A percentile compares a stretch with the other conserved stretches of the same genome.
Conservation (phyloP, 2,329 filamentous ascomycete species). For the Pseudogymnoascus sp. region DNA sequence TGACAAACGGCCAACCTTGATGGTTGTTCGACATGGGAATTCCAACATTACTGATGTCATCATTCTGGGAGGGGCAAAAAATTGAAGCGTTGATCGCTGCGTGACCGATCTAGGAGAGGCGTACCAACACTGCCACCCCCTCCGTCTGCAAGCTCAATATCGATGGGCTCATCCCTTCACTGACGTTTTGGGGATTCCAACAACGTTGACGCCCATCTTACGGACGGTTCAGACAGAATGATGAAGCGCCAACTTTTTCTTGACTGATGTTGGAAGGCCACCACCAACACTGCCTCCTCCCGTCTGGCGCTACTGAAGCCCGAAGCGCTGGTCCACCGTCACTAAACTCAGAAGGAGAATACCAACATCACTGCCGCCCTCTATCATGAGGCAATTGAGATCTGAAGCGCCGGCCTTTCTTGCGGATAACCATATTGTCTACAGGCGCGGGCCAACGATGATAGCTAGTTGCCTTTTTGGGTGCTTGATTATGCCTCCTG, state of each 20-base stretch:
- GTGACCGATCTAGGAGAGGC: neutral
- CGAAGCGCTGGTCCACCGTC: neutral
- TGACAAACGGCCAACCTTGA: neutral
- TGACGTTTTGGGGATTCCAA: neutral
- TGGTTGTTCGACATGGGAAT: neutral
- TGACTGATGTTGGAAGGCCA: neutral
- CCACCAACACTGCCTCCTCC: neutral
- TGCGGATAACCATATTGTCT: neutral
- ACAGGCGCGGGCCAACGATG: neutral
- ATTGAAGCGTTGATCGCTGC: neutral
- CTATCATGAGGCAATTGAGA: neutral
- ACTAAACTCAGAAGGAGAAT: neutral
- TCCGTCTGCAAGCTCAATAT: neutral
- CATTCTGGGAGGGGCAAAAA: neutral
- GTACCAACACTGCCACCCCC: neutral
- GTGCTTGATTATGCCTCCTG: neutral
- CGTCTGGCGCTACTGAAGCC: neutral
- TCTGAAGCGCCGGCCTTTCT: neutral
- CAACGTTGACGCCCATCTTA: neutral
- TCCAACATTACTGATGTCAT: neutral
- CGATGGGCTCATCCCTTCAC: neutral
- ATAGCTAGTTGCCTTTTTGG: neutral
- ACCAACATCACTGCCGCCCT: neutral
- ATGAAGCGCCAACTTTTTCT: neutral
- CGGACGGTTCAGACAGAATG: neutral